Conservation (phyloP, 2,329 filamentous ascomycete genomes). For the Fusarium sp. region DNA sequence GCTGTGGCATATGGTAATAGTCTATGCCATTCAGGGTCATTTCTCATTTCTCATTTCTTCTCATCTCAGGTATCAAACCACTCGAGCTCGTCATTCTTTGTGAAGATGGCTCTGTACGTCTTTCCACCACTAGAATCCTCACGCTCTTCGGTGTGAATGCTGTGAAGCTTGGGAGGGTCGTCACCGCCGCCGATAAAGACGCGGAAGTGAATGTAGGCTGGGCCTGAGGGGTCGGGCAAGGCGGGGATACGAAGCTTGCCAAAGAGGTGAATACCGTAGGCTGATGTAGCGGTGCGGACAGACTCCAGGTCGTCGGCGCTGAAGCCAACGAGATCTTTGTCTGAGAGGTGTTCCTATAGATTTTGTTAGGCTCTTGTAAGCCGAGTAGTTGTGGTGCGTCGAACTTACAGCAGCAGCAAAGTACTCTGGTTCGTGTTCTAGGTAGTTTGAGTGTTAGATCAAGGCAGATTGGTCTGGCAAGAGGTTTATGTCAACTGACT, state of each 20-base stretch:
- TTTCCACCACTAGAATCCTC: conserved; percentile 89
- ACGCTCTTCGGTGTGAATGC: conserved; percentile 95
- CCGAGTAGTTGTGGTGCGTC: neutral
- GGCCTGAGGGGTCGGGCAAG: conserved; percentile 59
- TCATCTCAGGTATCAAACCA: conserved; percentile 60
- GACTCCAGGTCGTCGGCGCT: conserved; percentile 83
- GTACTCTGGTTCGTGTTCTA: conserved; percentile 64
- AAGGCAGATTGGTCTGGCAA: neutral
- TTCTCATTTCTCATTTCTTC: conserved; percentile 27
- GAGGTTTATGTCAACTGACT: conserved; percentile 46
- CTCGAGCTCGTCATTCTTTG: conserved; percentile 86
- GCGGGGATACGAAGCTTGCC: conserved; percentile 70
- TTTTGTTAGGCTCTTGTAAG: neutral
- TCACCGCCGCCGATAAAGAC: conserved; percentile 87
- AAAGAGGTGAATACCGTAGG: conserved; percentile 81
- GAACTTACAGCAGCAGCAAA: conserved; percentile 58
- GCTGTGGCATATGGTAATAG: conserved; percentile 1
- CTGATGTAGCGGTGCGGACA: conserved; percentile 89
- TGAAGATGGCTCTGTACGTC: conserved; percentile 91
- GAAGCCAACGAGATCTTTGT: conserved; percentile 89
- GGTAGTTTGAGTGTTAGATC: conserved; percentile 1
- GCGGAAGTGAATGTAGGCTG: conserved; percentile 83
- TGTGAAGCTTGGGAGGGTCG: conserved; percentile 81
- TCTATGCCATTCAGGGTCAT: conserved; percentile 10
- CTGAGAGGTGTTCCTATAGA: conserved; percentile 48